phyloP scores from a whole-genome alignment of 176 grass and related monocot genomes.

The Eragrostis nindensis region DNA sequence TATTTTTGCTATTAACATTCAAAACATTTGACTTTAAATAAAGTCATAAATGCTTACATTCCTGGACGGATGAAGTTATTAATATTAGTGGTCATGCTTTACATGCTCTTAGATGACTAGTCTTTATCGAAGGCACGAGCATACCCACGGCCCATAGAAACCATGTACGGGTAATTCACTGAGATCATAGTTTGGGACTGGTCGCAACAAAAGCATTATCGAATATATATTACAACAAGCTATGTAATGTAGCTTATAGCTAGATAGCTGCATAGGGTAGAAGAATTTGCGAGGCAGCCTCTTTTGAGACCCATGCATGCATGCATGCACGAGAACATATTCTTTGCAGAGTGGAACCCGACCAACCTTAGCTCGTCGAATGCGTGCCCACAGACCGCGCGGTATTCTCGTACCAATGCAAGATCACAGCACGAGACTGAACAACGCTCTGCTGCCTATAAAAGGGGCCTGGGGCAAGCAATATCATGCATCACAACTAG shows the following conservation, averaged over 20 bases:
- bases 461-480: background rate
- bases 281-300: background rate
- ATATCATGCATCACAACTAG: background rate
- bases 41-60: no score
- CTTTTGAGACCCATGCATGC: background rate
- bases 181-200: background rate
- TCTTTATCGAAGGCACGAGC: no score
- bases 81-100: no score
- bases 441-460: no score
- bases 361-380: background rate
- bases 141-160: background rate
- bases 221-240: background rate
- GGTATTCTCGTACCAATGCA: background rate
- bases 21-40: no score
- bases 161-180: background rate
- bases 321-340: background rate
- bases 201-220: background rate
- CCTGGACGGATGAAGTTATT: no score
- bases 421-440: background rate
- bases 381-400: background rate
- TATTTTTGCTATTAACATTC: no score
- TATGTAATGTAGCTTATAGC: background rate
- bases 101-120: no score
- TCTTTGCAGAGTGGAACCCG: background rate
- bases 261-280: background rate